These are phyloP conservation scores for Trypanosoma melophagium DNA, from an alignment of 208 protist genomes.

Conservation along the genomic window DNA sequence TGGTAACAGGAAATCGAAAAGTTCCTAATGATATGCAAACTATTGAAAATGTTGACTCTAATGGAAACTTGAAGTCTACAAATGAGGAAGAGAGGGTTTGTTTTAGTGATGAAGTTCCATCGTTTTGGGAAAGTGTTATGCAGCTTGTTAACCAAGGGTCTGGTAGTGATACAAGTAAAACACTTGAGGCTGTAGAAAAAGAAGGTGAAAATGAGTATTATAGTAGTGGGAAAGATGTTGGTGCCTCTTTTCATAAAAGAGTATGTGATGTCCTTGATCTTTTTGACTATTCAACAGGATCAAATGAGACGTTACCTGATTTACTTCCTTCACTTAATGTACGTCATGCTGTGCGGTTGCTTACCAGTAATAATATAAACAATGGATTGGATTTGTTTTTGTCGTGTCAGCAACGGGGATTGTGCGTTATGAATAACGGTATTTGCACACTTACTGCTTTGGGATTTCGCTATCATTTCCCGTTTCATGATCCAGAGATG, in stretches of 20 bases:
- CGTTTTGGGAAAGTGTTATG: slow-evolving; percentile 39
- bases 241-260: slow-evolving; percentile 66
- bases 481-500: slow-evolving; percentile 64
- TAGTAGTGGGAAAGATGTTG: background rate
- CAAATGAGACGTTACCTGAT: slow-evolving; percentile 47
- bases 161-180: background rate
- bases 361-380: slow-evolving; percentile 38
- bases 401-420: slow-evolving; percentile 35
- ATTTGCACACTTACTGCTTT: slow-evolving; percentile 60
- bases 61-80: background rate
- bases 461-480: slow-evolving; percentile 82
- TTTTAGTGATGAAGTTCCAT: slow-evolving; percentile 20
- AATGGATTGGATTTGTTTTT: slow-evolving; percentile 49
- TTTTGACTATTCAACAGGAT: slow-evolving; percentile 70
- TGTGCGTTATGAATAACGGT: slow-evolving; percentile 42
- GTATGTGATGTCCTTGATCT: slow-evolving; percentile 59
- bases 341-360: slow-evolving; percentile 30
- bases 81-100: slow-evolving; percentile 2
- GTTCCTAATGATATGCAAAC: slow-evolving; percentile 70
- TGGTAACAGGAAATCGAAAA: slow-evolving; percentile 59
- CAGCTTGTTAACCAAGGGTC: slow-evolving; percentile 1
- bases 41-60: slow-evolving; percentile 6
- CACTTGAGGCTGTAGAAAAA: slow-evolving; percentile 24
- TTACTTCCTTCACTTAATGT: slow-evolving; percentile 51
- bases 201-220: background rate